Evolutionary conservation across 805 yeast genomes (phyloP), one percentile per base, ranked within the genome.

Genomic region (Cyberlindnera suaveolens): DNA sequence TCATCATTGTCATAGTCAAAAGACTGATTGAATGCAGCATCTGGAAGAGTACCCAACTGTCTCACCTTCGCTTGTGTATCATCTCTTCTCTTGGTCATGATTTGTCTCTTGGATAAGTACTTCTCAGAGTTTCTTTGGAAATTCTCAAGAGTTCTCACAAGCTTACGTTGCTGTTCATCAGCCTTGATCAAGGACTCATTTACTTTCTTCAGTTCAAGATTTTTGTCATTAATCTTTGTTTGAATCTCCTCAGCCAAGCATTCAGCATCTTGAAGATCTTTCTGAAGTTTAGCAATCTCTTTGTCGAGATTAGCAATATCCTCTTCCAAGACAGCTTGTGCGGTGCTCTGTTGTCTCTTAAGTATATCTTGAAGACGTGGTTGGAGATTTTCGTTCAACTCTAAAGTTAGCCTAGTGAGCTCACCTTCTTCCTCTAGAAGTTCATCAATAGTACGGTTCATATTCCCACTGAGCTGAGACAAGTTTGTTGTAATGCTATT

Each of bases 31-130:
- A 86, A 80, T 0, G 93, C 89, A 42, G 85, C 89, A 54, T 89
- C 96, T 0, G 96, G 91, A 15, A 91, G 67, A 4, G 85, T 85
- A n/a, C 97, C 97, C 34, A 90, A 65, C 34, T 85, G 95, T 47
- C 90, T 72, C 27, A 89, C 81, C 55, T 78, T 85, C 46, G 73
- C 76, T 49, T 80, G 82, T 19, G 86, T 62, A 50, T 85, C 95
- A 39, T 83, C 86, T 46, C 85, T 73, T 49, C 96, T 73, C 35
- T 71, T 66, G 4, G 67, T 57, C 39, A 87, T 63, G 5, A 82
- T 58, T 2, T 84, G 70, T 49, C 80, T 85, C 54, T 76, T 82
- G 17, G 84, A 73, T 50, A 84, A 64, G 6, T 70, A 68, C 44
- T 75, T 80, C 54, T 88, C 96, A 0, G 83, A 72, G n/a, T 57